These are phyloP conservation scores for Cenococcum geophilum DNA, from an alignment of 495 filamentous ascomycete genomes.

Conservation along the genomic window DNA sequence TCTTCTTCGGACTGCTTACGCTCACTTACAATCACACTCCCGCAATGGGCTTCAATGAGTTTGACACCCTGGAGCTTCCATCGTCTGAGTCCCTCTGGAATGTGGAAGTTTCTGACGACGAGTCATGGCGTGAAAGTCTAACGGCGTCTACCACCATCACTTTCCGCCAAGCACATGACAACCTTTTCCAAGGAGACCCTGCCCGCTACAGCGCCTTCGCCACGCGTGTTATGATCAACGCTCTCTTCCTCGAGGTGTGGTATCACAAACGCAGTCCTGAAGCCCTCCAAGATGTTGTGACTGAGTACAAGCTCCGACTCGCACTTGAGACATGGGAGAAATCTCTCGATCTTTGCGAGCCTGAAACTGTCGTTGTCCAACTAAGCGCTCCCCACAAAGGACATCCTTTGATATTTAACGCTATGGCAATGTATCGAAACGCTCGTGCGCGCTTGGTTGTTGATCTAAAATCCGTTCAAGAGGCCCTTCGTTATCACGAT, in stretches of 20 bases:
- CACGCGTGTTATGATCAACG: slow-evolving; percentile 97
- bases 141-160: slow-evolving; percentile 65
- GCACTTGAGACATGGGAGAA: slow-evolving; percentile 97
- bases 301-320: slow-evolving; percentile 94
- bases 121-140: slow-evolving; percentile 72
- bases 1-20: slow-evolving; percentile 96
- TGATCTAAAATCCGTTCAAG: slow-evolving; percentile 90
- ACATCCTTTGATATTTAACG: slow-evolving; percentile 98
- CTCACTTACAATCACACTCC: slow-evolving; percentile 97
- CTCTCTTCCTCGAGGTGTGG: slow-evolving; percentile 97
- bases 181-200: slow-evolving; percentile 86
- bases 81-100: slow-evolving; percentile 96
- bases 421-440: slow-evolving; percentile 94
- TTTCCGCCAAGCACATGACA: slow-evolving; percentile 89
- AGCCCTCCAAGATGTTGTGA: slow-evolving; percentile 90
- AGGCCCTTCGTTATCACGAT: slow-evolving; percentile 93
- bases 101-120: slow-evolving; percentile 70
- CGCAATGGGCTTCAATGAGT: slow-evolving; percentile 95
- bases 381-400: slow-evolving; percentile 93
- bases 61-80: slow-evolving; percentile 85
- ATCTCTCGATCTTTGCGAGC: slow-evolving; percentile 88
- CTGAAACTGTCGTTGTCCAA: slow-evolving; percentile 83
- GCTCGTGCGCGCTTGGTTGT: slow-evolving; percentile 89
- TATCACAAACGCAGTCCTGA: slow-evolving; percentile 96
- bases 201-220: slow-evolving; percentile 95